These are phyloP conservation scores for Cladosporium sp. DNA, from an alignment of 2,329 filamentous ascomycete genomes.

Conservation along the genomic window DNA sequence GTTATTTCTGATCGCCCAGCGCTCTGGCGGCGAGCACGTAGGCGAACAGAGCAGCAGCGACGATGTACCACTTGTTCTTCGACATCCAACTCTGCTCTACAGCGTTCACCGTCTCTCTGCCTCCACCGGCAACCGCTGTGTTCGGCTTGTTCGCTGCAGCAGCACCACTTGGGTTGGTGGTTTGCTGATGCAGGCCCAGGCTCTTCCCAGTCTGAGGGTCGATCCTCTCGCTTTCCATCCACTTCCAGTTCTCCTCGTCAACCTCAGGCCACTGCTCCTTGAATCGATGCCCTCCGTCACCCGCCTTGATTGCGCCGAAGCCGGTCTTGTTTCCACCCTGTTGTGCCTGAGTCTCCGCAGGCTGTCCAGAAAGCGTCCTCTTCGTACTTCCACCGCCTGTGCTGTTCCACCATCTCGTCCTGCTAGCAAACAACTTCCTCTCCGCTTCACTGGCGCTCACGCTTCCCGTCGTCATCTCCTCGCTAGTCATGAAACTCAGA, in stretches of 20 bases:
- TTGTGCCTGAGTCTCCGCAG: conserved; percentile 33
- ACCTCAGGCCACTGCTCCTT: conserved; percentile 81
- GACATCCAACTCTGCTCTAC: conserved; percentile 71
- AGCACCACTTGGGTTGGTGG: conserved; percentile 53
- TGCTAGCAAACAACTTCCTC: conserved; percentile 67
- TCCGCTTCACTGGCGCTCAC: conserved; percentile 72
- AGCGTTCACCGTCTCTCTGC: conserved; percentile 67
- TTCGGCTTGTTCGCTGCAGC: conserved; percentile 58
- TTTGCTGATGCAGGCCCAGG: conserved; percentile 29
- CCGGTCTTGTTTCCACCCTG: conserved; percentile 50
- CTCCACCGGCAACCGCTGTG: conserved; percentile 61
- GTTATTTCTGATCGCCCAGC: conserved; percentile 46
- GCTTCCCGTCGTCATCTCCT: conserved; percentile 96
- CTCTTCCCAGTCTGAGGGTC: conserved; percentile 64
- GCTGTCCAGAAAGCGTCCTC: conserved; percentile 37
- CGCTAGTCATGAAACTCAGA: conserved; percentile 94
- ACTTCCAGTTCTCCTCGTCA: conserved; percentile 83
- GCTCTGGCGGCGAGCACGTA: conserved; percentile 79
- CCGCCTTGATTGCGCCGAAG: conserved; percentile 73
- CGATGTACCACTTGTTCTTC: conserved; percentile 70
- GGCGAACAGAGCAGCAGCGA: conserved; percentile 63
- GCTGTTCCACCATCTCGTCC: conserved; percentile 92
- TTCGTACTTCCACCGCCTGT: conserved; percentile 75
- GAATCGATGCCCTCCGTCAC: conserved; percentile 90
- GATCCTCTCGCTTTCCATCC: conserved; percentile 79